Conservation (phyloP, 2,329 filamentous ascomycete genomes). For the Calonectria henricotiae region DNA sequence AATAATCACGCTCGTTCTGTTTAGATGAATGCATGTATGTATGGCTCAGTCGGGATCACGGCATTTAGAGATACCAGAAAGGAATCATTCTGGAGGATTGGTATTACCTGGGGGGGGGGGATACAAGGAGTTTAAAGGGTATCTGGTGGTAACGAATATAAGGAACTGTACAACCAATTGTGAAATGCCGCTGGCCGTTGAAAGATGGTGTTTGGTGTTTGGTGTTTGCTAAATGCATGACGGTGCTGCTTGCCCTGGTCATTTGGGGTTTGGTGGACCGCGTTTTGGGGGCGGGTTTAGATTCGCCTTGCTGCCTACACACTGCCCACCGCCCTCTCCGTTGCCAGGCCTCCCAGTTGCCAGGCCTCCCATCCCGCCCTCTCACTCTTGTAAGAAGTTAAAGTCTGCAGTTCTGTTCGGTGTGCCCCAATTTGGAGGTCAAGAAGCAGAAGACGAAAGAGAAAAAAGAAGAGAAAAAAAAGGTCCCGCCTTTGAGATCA, state of each 20-base stretch:
- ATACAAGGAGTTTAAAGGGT: slow-evolving; percentile 47
- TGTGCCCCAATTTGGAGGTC: not conserved
- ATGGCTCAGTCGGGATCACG: slow-evolving; percentile 35
- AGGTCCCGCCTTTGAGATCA: not conserved
- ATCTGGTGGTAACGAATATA: slow-evolving; percentile 8
- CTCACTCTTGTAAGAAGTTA: not conserved
- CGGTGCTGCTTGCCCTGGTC: not conserved
- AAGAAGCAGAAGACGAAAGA: not conserved
- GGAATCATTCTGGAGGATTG: slow-evolving; percentile 36
- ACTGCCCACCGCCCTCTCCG: not conserved
- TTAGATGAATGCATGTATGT: slow-evolving; percentile 46
- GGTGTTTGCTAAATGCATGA: not conserved
- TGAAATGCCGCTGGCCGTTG: not conserved
- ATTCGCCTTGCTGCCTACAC: slow-evolving; percentile 36
- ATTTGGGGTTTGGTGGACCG: not conserved
- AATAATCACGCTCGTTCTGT: slow-evolving; percentile 50
- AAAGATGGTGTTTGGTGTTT: not conserved
- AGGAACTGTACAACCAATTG: slow-evolving; percentile 25
- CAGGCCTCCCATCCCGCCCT: slow-evolving; percentile 27
- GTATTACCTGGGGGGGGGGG: slow-evolving; percentile 30
- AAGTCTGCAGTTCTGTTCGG: not conserved
- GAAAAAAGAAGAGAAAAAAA: not conserved
- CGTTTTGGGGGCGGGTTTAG: slow-evolving; percentile 28
- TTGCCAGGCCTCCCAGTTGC: not conserved
- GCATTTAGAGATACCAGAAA: slow-evolving; percentile 49